Percentiles rank a stretch among this genome's conserved stretches.
phyloP scores from a whole-genome alignment of 139 green algal genomes.

The Picocystis salinarum region DNA sequence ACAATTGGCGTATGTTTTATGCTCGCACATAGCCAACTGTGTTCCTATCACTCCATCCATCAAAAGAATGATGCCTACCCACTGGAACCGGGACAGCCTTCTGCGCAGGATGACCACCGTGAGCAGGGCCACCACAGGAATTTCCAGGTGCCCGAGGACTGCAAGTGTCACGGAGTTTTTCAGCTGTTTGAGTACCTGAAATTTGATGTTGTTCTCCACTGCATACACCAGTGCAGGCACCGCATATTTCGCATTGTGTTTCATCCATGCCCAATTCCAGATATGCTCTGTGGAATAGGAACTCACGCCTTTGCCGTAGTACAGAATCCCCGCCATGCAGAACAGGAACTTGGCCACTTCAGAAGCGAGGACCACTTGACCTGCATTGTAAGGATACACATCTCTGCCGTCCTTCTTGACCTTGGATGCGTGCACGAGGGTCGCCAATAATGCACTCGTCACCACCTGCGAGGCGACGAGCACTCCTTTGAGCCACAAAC shows the following conservation, averaged over 20 bases:
- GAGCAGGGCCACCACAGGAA: slow-evolving; percentile 8
- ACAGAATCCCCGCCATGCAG: neutral
- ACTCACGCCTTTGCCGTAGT: neutral
- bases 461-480: too few species aligned
- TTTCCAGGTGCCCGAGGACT: slow-evolving; percentile 8
- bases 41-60: slow-evolving; percentile 8
- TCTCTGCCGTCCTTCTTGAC: neutral
- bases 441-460: too few species aligned
- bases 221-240: too few species aligned
- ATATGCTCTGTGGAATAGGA: neutral
- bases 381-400: neutral
- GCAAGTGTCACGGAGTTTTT: slow-evolving; percentile 4
- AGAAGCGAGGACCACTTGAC: neutral
- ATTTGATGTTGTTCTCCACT: slow-evolving; percentile 2
- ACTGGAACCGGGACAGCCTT: slow-evolving; percentile 1
- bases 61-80: slow-evolving; percentile 6
- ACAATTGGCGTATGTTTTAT: neutral
- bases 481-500: too few species aligned
- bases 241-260: too few species aligned
- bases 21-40: slow-evolving; percentile 9
- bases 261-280: neutral
- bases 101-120: slow-evolving; percentile 1
- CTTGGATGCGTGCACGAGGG: neutral
- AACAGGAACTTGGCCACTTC: neutral
- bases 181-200: slow-evolving; percentile 5